Evolutionary conservation across 306 rosid species (phyloP).

Genomic region (Fragaria ananassa): DNA sequence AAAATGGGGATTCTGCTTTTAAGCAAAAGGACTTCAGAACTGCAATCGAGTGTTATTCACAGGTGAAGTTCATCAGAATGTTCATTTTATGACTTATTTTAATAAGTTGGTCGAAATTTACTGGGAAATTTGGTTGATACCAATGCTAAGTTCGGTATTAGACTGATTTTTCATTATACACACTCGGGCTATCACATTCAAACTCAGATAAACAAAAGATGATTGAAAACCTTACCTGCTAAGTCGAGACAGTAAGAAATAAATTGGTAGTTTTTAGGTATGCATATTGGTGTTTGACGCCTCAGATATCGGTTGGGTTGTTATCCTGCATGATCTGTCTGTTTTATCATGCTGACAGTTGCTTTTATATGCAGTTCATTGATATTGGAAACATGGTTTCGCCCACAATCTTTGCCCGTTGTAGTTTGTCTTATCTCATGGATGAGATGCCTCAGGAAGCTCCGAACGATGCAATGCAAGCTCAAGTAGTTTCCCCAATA

Average conservation of each 20-base stretch:
- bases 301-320: not conserved
- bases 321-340: conserved; percentile 1
- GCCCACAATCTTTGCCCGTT: conserved; percentile 65
- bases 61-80: conserved; percentile 40
- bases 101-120: not conserved
- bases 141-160: not conserved
- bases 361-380: conserved; percentile 47
- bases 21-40: conserved; percentile 54
- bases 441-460: conserved; percentile 68
- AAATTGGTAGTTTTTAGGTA: not conserved
- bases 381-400: conserved; percentile 75
- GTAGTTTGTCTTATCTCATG: conserved; percentile 67
- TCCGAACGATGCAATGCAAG: conserved; percentile 71
- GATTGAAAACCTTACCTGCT: not conserved
- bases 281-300: not conserved
- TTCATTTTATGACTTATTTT: not conserved
- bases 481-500: conserved; percentile 57
- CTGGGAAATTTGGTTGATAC: not conserved
- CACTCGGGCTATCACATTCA: not conserved
- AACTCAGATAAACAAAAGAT: not conserved
- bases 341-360: conserved; percentile 5
- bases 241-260: not conserved
- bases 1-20: conserved; percentile 66
- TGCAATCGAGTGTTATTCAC: conserved; percentile 64
- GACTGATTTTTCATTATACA: not conserved